These are phyloP conservation scores for Mychonastes homosphaera DNA, from an alignment of 139 green algal genomes.

Conservation along the genomic window DNA sequence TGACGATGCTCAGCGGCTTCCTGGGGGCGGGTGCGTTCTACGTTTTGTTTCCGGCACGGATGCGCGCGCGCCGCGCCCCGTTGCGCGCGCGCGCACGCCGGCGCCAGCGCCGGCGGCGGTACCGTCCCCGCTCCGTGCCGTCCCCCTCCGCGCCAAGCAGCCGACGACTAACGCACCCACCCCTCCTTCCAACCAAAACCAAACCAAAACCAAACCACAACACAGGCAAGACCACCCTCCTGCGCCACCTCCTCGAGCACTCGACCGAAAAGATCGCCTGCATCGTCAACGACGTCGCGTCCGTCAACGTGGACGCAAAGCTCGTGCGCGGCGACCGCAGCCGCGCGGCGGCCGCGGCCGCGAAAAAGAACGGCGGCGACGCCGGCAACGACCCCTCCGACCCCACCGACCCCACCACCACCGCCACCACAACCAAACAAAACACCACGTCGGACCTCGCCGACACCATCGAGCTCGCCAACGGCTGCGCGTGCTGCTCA, in stretches of 20 bases:
- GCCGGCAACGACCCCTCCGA: too few relatives aligned
- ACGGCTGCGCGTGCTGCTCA: slow-evolving; percentile 88
- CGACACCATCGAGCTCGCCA: slow-evolving; percentile 87
- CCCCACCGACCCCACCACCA: too few relatives aligned
- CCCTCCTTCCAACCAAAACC: not conserved
- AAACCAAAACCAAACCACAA: not conserved
- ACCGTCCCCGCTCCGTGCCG: not conserved
- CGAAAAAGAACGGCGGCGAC: slow-evolving; percentile 6
- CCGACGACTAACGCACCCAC: not conserved
- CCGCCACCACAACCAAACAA: too few relatives aligned
- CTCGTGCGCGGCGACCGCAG: slow-evolving; percentile 59
- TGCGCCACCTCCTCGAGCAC: slow-evolving; percentile 76
- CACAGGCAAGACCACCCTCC: slow-evolving; percentile 82
- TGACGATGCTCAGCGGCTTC: slow-evolving; percentile 74
- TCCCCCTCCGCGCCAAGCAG: not conserved
- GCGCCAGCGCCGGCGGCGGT: not conserved
- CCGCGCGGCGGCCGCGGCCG: too few relatives aligned
- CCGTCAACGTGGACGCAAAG: slow-evolving; percentile 91
- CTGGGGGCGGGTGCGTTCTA: slow-evolving; percentile 46
- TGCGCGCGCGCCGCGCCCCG: not conserved
- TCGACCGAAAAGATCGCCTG: slow-evolving; percentile 75
- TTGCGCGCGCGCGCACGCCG: not conserved
- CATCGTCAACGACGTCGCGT: slow-evolving; percentile 90
- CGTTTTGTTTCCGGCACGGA: not conserved
- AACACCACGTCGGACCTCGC: slow-evolving; percentile 55